A percentile compares a stretch with the other conserved stretches of the same genome.
phyloP scores from a whole-genome alignment of 768 basidiomycete genomes.

The Asterophora parasitica region DNA sequence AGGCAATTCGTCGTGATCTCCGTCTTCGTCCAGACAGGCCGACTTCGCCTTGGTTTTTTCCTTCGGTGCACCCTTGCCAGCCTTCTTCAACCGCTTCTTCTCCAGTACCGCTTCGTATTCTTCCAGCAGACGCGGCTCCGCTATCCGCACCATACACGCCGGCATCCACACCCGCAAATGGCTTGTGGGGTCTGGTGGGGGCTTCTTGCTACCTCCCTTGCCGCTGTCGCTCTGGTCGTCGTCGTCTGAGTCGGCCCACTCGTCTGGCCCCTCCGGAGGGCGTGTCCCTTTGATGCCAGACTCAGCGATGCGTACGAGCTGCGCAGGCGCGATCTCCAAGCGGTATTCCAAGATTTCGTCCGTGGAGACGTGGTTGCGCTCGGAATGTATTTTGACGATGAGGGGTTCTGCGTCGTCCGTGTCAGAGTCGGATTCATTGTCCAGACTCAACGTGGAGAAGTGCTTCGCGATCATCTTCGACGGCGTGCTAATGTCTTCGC shows the following conservation, averaged over 20 bases:
- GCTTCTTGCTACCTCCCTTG: conserved; percentile 25
- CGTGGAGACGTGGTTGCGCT: conserved; percentile 64
- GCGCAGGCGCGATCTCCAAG: conserved; percentile 64
- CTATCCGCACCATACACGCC: conserved; percentile 67
- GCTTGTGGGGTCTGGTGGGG: conserved; percentile 46
- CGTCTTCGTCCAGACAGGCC: conserved; percentile 5
- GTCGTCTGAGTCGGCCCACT: conserved; percentile 49
- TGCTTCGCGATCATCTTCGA: conserved; percentile 53
- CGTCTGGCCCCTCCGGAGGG: conserved; percentile 38
- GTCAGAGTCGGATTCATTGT: conserved; percentile 25
- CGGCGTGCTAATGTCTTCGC: conserved; percentile 37
- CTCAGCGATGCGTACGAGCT: conserved; percentile 61
- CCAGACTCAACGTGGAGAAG: conserved; percentile 43
- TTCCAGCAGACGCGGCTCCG: conserved; percentile 59
- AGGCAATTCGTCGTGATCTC: conserved; percentile 5
- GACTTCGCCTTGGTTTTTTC: conserved; percentile 15
- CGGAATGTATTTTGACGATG: conserved; percentile 62
- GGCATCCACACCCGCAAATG: conserved; percentile 78
- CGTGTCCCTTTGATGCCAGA: conserved; percentile 64
- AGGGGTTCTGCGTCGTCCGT: conserved; percentile 37
- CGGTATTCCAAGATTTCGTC: conserved; percentile 76
- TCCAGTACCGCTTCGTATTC: conserved; percentile 50
- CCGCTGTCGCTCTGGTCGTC: conserved; percentile 35
- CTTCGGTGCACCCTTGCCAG: conserved; percentile 30
- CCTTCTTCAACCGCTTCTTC: conserved; percentile 47